Evolutionary conservation across 2,329 filamentous ascomycete genomes (phyloP), one percentile per base, ranked within the genome.

Genomic region (Ophiostoma sp.): DNA sequence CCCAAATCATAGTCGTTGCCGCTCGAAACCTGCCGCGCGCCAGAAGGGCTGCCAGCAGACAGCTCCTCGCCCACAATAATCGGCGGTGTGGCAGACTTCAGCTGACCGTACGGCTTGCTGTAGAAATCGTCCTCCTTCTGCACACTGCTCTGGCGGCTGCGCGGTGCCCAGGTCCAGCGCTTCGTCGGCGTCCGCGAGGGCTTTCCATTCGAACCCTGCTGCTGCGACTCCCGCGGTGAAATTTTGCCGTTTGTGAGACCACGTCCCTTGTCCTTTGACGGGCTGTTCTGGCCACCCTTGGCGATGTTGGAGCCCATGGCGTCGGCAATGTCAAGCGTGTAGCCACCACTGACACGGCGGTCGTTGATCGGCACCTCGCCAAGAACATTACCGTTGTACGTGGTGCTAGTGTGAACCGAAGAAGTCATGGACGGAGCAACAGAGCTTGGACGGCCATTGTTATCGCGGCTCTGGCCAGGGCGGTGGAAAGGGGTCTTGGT

Each of bases 71-170:
- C 86, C 15, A 90, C 78, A 76, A 88, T 83, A 17, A 89, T 79
- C 0, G 88, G 89, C 36, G 87, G 86, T 6, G 87, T 88, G 0
- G 81, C 85, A 3, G 85, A 78, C 77, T 84, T 86, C 63, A 90
- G 82, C 68, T 87, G 85, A n/a, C 88, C 88, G 76, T 91, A 91
- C n/a, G 87, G 84, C 78, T 87, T 88, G 11, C 76, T 77, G 77
- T 84, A 87, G 78, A 89, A 89, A 63, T 79, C 79, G 19, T 78
- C 78, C 69, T 88, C 86, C 42, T 82, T 76, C 78, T 88, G 86
- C 75, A 88, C 86, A 63, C 85, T 86, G 75, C 83, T 85, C 75
- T 84, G 78, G 69, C 75, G 76, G 25, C 15, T 48, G 39, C 70
- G 74, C 9, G 74, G 63, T 5, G 66, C 68, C 76, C 76, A 77